Conservation (phyloP, 225 moss, liverwort and hornwort species). For the Neckera pumila region DNA sequence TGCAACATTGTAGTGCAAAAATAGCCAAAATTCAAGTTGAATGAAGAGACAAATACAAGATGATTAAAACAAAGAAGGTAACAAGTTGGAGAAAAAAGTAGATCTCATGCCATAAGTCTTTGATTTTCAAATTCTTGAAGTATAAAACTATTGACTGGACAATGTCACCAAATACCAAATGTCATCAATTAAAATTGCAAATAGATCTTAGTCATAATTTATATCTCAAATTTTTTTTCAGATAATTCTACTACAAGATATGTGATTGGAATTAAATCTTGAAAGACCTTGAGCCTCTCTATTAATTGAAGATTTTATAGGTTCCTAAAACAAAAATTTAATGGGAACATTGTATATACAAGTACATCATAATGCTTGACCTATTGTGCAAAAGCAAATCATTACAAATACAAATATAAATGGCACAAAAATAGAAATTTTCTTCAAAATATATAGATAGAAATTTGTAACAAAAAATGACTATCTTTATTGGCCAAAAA, state of each 20-base stretch:
- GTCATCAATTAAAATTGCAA: neutral
- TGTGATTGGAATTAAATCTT: neutral
- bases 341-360: neutral
- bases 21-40: neutral
- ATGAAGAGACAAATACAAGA: neutral
- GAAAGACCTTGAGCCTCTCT: neutral
- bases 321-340: neutral
- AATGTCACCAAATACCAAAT: neutral
- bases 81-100: neutral
- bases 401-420: neutral
- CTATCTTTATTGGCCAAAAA: neutral
- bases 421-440: neutral
- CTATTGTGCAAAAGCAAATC: neutral
- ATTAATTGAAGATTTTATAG: neutral
- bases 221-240: neutral
- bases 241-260: neutral
- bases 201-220: neutral
- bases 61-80: neutral
- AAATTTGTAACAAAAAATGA: neutral
- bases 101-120: neutral
- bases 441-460: neutral
- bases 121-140: neutral
- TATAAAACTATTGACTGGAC: neutral
- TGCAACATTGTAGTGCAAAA: accelerated
- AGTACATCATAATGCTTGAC: neutral